Evolutionary conservation across 164 flowering plant genomes (phyloP), one percentile per base, ranked within the genome.

Genomic region (Aristolochia californica): DNA sequence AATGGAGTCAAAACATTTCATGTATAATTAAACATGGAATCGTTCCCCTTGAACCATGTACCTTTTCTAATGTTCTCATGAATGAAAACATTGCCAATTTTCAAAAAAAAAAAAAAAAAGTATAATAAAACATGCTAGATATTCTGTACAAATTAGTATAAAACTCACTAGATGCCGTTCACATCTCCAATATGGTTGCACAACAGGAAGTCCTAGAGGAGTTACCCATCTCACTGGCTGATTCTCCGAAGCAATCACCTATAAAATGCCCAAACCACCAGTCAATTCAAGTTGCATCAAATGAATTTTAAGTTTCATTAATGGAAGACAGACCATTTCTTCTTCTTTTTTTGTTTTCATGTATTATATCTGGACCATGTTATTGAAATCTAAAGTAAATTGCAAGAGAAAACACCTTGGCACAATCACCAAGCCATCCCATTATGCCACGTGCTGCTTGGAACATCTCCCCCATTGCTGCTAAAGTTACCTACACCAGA

Each of bases 361-460:
- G 40, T 34, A 9, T 34, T 34, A 34, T 34, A 28, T 34, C 10
- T 2, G 30, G 40, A 34, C 5, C 40, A 34, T 5, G 40, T 34
- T 34, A 34, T 34, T 34, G 40, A 34, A 34, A 34, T 34, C 40
- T 53, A 23, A n/a, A 48, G 27, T 43, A 27, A 30, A 3, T 7
- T 57, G 45, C 34, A 7, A 23, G 4, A 22, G 30, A 49, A 23
- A 24, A 64, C 53, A 91, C 95, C 83, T 87, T 88, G 20, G 98
- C 98, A 77, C 98, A 91, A 59, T 83, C 85, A 71, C 94, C 84
- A 64, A 91, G 97, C 98, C 98, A 91, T 51, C 69, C 68, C 98
- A 88, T 91, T 68, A 83, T 88, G 43, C 71, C 67, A 13, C 98
- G 89, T 40, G 98, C 97, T 67, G 87, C 93, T 76, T 85, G 72